Base-by-base conservation (phyloP, 2,329 filamentous ascomycete species). In the Daldinia eschscholtzii region DNA sequence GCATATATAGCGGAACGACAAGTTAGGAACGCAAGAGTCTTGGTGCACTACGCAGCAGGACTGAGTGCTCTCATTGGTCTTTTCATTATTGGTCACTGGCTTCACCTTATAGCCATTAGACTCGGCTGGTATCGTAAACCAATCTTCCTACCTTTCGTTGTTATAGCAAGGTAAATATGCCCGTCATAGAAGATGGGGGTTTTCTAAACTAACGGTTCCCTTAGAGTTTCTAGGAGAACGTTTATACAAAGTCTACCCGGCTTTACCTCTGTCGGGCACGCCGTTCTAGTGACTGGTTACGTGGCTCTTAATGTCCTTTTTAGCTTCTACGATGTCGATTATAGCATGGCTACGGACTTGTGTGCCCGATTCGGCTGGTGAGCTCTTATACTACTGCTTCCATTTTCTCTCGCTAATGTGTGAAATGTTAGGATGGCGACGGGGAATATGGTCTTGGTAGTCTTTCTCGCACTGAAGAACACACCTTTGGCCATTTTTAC, bases 401-500 rank as follows among this genome's bases (percentile, higher is more conserved):
- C 20, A 28, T 2, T 30, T 30, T 20, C 48, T 13, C 44, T 12
- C 28, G 28, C 70, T 75, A 68, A 76, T 60, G 57, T 57, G 37
- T 18, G 20, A 30, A 10, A 35, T 53, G 7, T 10, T 30, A 87
- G 85, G 85, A 79, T 87, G 74, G 76, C 81, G 0, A 73, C 82
- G 12, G 79, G 74, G 35, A 87, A 87, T 61, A 70, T 85, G 37
- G 79, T 79, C 9, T 76, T 85, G 4, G 79, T 83, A 20, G 81
- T 85, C 2, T 84, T 85, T 28, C 76, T 87, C 10, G 81, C 81
- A 1, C 73, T 86, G 67, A 84, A 83, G 62, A 86, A 86, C 62
- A 86, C 83, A 0, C 84, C 84, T 0, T 72, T 87, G 5, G 80
- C 80, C 3, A 76, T 81, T 46, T 66, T 85, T 12, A 80, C 81